Percentiles rank a stretch among this genome's conserved stretches.
These are phyloP conservation scores for Diaporthe vexans DNA, from an alignment of 2,329 filamentous ascomycete species.

Conservation along the genomic window DNA sequence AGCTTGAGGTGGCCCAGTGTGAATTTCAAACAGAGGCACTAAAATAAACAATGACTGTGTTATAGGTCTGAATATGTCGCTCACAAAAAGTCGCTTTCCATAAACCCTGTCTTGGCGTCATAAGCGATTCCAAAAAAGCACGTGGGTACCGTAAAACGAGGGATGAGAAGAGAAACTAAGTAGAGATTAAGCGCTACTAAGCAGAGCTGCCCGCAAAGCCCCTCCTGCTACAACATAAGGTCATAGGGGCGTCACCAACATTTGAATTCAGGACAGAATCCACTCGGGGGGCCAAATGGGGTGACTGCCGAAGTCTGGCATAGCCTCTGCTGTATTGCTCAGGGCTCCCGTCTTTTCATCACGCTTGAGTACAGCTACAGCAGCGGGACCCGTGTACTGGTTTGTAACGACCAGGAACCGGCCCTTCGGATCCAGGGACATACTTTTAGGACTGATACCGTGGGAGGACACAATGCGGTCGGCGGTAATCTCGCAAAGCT, in stretches of 20 bases:
- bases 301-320: constrained; percentile 37
- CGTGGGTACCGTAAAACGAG: neutral
- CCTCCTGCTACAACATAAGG: neutral
- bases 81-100: neutral
- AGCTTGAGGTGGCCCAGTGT: too few species aligned
- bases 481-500: constrained; percentile 45
- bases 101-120: neutral
- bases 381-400: constrained; percentile 55
- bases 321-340: constrained; percentile 46
- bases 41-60: too few species aligned
- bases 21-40: too few species aligned
- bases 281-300: constrained; percentile 6
- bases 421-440: constrained; percentile 55
- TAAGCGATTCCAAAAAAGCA: neutral
- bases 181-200: neutral
- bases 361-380: constrained; percentile 56
- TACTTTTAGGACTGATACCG: constrained; percentile 60
- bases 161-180: neutral
- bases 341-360: constrained; percentile 48
- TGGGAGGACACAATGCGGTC: constrained; percentile 50
- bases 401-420: constrained; percentile 59
- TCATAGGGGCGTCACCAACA: constrained; percentile 42
- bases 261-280: constrained; percentile 53
- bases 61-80: neutral
- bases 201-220: neutral